Base-by-base conservation (phyloP, 305 asterid species). In the Fraxinus floribunda region DNA sequence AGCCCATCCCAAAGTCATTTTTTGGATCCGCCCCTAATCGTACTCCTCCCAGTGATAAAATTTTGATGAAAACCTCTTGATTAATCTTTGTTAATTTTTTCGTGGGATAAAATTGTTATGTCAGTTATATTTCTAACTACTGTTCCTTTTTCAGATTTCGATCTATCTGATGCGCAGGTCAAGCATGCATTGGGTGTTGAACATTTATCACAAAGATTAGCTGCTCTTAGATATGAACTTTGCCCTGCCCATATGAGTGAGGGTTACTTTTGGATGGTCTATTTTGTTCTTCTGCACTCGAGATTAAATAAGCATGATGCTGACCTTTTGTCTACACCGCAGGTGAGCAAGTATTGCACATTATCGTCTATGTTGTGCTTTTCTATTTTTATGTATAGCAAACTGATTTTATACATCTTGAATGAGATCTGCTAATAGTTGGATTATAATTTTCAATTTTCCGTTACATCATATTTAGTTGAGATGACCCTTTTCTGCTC, bases 191-290 rank as follows among this genome's bases (percentile, higher is more conserved):
- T 88, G 87, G 95, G 95, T 57, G 88, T 96, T 78, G 98, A 96
- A 88, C 89, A 85, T 86, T 87, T 93, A 35, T 89, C 94, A 26
- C 98, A 97, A 29, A 90, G 97, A 91, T 91, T 96, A 87, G 96
- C 97, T 79, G 98, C 99, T 71, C 97, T 96, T 77, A 91, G 98
- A 92, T 87, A 86, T 83, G 99, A 94, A 89, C 95, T 96, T 83
- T 94, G 97, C 86, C 99, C 99, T 60, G 93, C 87, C 62, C 99
- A 94, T 89, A 88, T 96, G 94, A 94, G 93, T 38, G 93, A 88
- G 83, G 93, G 95, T 79, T 94, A 91, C 93, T 96, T 96, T 89
- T 96, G 99, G 99, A 93, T 93, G 97, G 99, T 96, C 85, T 96
- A 96, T 81, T 96, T 96, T 77, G 97, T 96, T 86, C 97, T 96